Conservation (phyloP, 2,329 filamentous ascomycete species). For the Thelonectria blattea region DNA sequence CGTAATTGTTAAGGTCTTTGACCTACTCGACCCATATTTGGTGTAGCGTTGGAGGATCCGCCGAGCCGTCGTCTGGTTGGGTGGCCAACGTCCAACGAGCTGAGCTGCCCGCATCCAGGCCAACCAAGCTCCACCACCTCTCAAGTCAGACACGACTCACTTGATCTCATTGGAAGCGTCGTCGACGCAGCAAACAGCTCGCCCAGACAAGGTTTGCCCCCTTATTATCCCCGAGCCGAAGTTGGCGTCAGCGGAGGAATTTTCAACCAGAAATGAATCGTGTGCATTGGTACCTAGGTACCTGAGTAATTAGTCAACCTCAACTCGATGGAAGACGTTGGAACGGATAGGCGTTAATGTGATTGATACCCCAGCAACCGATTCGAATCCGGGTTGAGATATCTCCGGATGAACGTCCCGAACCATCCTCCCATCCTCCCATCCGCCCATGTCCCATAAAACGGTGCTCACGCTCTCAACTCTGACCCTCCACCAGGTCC, state of each 20-base stretch:
- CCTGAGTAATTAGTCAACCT: too few species aligned
- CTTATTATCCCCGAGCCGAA: slow-evolving; percentile 13
- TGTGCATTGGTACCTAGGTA: neutral
- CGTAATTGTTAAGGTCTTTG: slow-evolving; percentile 33
- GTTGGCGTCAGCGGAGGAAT: slow-evolving; percentile 10
- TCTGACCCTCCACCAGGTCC: neutral
- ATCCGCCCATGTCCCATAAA: neutral
- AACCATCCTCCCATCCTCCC: neutral
- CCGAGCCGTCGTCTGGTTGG: slow-evolving; percentile 32
- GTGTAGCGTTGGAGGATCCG: slow-evolving; percentile 25
- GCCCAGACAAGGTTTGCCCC: slow-evolving; percentile 1
- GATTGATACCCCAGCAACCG: neutral
- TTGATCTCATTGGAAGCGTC: slow-evolving; percentile 17
- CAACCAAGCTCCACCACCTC: slow-evolving; percentile 10
- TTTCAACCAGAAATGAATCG: slow-evolving; percentile 1
- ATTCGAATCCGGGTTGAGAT: neutral
- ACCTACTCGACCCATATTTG: slow-evolving; percentile 19
- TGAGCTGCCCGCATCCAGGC: slow-evolving; percentile 28
- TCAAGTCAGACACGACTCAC: slow-evolving; percentile 16
- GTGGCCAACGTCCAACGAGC: slow-evolving; percentile 32
- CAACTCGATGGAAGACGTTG: too few species aligned
- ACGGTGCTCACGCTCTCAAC: neutral
- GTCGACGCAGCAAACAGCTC: neutral
- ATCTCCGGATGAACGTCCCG: neutral
- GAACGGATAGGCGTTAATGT: too few species aligned